phyloP scores from a whole-genome alignment of 2,329 filamentous ascomycete genomes.

The Leptographium flavum region DNA sequence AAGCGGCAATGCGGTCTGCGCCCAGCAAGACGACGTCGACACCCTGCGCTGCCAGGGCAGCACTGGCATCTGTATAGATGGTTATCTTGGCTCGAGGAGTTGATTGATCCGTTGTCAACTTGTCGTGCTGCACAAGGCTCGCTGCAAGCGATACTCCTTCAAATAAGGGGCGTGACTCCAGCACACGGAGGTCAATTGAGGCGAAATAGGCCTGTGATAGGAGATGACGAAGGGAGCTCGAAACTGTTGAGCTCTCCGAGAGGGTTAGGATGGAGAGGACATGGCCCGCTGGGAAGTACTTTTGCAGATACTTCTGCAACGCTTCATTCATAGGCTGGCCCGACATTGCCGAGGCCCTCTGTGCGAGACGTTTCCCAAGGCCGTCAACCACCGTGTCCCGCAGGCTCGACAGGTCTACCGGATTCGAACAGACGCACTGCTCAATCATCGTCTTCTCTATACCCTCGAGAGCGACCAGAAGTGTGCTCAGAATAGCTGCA shows the following conservation, averaged over 20 bases:
- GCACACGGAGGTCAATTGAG: constrained; percentile 38
- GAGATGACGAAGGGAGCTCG: constrained; percentile 28
- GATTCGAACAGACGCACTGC: constrained; percentile 8
- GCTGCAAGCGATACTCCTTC: constrained; percentile 46
- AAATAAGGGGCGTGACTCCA: constrained; percentile 53
- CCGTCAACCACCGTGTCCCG: constrained; percentile 7
- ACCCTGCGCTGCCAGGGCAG: constrained; percentile 34
- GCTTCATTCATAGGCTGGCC: constrained; percentile 13
- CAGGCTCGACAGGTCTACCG: constrained; percentile 4
- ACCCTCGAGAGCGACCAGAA: constrained; percentile 30
- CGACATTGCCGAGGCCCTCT: constrained; percentile 12
- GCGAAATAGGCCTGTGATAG: constrained; percentile 19
- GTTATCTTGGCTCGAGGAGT: constrained; percentile 24
- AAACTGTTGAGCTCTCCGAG: constrained; percentile 49
- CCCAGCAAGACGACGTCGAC: constrained; percentile 47
- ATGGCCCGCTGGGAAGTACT: constrained; percentile 15
- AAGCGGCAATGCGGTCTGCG: constrained; percentile 44
- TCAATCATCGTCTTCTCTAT: constrained; percentile 20
- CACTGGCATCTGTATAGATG: constrained; percentile 45
- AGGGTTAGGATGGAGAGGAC: constrained; percentile 40
- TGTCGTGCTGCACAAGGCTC: constrained; percentile 19
- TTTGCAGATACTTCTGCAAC: constrained; percentile 21
- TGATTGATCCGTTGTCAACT: constrained; percentile 11
- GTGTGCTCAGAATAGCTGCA: constrained; percentile 37
- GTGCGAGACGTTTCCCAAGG: constrained; percentile 10